Evolutionary conservation across 306 rosid genomes (phyloP).

Genomic region (Prunus davidiana): DNA sequence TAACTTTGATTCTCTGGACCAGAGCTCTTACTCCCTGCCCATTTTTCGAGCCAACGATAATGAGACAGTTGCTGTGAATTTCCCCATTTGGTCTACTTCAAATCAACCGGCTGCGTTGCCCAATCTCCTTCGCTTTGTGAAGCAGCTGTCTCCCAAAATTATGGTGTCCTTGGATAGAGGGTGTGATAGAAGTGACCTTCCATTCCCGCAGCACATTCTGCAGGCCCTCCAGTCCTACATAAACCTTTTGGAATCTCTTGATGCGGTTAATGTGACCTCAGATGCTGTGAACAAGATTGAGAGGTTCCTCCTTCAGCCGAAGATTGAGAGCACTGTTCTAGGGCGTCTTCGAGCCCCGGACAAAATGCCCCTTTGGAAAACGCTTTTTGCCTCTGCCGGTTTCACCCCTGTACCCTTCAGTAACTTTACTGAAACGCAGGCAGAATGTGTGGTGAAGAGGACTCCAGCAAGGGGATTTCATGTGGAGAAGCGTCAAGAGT

Average conservation of each 20-base stretch:
- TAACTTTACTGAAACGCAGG: slow-evolving; percentile 48
- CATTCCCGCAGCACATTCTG: slow-evolving; percentile 43
- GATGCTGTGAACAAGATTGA: slow-evolving; percentile 44
- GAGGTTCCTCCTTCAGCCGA: slow-evolving; percentile 42
- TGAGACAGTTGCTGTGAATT: slow-evolving; percentile 40
- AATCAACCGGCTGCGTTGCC: slow-evolving; percentile 40
- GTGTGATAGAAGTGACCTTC: slow-evolving; percentile 40
- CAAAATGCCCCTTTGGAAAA: slow-evolving; percentile 36
- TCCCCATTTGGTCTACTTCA: slow-evolving; percentile 38
- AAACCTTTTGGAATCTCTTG: slow-evolving; percentile 40
- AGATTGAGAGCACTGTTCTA: slow-evolving; percentile 38
- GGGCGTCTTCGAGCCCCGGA: slow-evolving; percentile 36
- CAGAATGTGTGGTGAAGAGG: slow-evolving; percentile 46
- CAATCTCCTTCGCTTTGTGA: slow-evolving; percentile 31
- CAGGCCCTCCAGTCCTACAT: slow-evolving; percentile 43
- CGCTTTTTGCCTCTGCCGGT: slow-evolving; percentile 33
- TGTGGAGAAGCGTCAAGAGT: slow-evolving; percentile 41
- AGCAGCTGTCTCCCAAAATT: slow-evolving; percentile 43
- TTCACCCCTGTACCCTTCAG: slow-evolving; percentile 35
- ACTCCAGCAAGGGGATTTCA: slow-evolving; percentile 43
- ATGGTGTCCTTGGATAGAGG: slow-evolving; percentile 44
- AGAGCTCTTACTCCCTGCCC: slow-evolving; percentile 29
- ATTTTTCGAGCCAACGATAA: slow-evolving; percentile 22
- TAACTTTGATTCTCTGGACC: slow-evolving; percentile 36
- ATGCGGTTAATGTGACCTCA: slow-evolving; percentile 28